Evolutionary conservation across 306 rosid species (phyloP), one percentile per base, ranked within the genome.

Genomic region (Quillaja saponaria): DNA sequence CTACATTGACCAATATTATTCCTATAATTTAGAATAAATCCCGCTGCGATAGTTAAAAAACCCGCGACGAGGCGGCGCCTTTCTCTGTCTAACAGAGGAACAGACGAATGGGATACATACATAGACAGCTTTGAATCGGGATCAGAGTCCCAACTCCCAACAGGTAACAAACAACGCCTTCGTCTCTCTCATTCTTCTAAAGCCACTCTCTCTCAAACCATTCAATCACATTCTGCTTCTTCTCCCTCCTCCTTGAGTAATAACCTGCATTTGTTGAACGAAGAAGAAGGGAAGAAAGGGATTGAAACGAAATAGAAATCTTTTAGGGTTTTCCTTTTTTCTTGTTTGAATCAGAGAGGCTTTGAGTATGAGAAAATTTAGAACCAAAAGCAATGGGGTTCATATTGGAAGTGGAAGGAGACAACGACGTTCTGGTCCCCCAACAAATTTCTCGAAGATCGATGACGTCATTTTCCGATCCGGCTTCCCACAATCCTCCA

Each of bases 401-500:
- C 8, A 55, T 82, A 9, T 48, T 69, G 59, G 76, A 83, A 11
- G 75, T 41, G 48, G 58, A 17, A 7, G 78, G 48, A 6, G 13
- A 46, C 78, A 76, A 68, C 76, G 76, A 10, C 65, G 62, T 77
- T 66, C 62, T 91, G 74, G 25, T 79, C 58, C 90, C n/a, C 96
- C 96, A 7, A 9, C 74, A 1, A 91, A 91, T 71, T 91, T 91
- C 82, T 86, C 95, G 1, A 86, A 79, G 95, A 96, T 91, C 0
- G 97, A 91, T 46, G 96, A 91, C 47, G 78, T 75, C 85, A 84
- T 91, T 91, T 91, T 76, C 58, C 87, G 97, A 75, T 91, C 97
- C 61, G 75, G 95, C 0, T 78, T 88, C 20, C 97, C 97, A 38
- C 68, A 63, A 3, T 84, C 92, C 14, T 15, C 78, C 76, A 84